Conservation (phyloP, 345 rosid genomes). For the Citrus sinensis region DNA sequence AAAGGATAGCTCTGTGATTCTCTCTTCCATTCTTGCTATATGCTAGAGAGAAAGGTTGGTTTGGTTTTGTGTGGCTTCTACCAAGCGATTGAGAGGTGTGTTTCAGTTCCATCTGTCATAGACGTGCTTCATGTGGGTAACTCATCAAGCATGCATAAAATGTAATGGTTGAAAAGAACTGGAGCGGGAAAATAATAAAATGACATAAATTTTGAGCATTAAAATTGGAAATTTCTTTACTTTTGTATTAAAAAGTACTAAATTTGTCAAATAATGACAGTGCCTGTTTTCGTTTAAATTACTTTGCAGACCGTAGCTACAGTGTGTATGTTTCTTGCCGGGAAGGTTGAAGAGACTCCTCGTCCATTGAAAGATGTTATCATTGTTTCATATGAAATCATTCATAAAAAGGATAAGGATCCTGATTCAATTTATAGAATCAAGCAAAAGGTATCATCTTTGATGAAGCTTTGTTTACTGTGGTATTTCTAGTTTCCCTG, state of each 20-base stretch:
- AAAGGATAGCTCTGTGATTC: neutral
- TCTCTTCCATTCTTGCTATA: neutral
- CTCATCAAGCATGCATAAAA: no score
- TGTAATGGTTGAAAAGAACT: neutral
- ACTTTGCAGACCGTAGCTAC: slow-evolving; percentile 76
- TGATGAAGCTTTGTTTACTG: neutral
- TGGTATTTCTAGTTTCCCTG: neutral
- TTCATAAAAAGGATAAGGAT: slow-evolving; percentile 93
- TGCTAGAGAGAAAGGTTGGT: neutral
- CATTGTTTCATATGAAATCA: slow-evolving; percentile 88
- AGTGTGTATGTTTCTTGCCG: slow-evolving; percentile 98
- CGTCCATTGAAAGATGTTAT: slow-evolving; percentile 93
- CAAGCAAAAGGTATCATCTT: slow-evolving; percentile 74
- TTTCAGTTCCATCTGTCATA: neutral
- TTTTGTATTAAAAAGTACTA: neutral
- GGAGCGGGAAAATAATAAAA: neutral
- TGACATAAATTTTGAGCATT: neutral
- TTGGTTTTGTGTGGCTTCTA: neutral
- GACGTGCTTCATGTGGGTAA: neutral
- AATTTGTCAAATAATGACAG: neutral
- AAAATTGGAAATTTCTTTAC: neutral
- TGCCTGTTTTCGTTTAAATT: slow-evolving; percentile 1
- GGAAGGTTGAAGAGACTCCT: slow-evolving; percentile 99
- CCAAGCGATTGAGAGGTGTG: neutral
- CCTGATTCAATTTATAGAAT: slow-evolving; percentile 77